Evolutionary conservation across 2,329 filamentous ascomycete species (phyloP).

Genomic region (Cryphonectria radicalis): DNA sequence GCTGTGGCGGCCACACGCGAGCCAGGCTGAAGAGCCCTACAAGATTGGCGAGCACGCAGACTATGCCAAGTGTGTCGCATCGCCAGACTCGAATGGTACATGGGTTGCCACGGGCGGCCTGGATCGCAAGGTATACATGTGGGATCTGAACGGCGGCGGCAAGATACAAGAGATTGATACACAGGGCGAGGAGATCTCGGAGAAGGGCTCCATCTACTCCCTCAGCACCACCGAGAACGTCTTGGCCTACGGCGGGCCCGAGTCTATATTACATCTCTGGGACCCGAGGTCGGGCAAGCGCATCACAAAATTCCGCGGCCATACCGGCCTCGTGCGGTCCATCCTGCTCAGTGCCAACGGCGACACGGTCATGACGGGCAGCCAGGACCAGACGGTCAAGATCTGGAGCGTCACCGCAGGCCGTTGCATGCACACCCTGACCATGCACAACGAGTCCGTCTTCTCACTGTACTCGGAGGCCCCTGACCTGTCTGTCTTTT

Average conservation of each 20-base stretch:
- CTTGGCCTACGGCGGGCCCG: conserved; percentile 89
- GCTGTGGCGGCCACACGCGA: conserved; percentile 80
- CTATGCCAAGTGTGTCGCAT: conserved; percentile 93
- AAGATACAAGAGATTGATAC: conserved; percentile 87
- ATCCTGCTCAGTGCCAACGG: conserved; percentile 88
- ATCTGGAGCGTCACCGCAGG: conserved; percentile 96
- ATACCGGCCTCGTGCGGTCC: conserved; percentile 91
- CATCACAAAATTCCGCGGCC: conserved; percentile 94
- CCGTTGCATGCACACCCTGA: conserved; percentile 95
- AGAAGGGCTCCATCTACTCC: conserved; percentile 96
- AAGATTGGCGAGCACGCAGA: conserved; percentile 93
- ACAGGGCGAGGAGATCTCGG: conserved; percentile 77
- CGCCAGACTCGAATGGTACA: conserved; percentile 64
- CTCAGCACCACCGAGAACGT: conserved; percentile 79
- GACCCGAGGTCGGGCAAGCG: conserved; percentile 86
- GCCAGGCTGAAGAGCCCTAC: conserved; percentile 67
- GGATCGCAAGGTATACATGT: conserved; percentile 88
- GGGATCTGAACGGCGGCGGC: conserved; percentile 88
- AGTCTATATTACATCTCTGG: conserved; percentile 91
- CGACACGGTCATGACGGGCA: conserved; percentile 90
- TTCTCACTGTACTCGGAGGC: conserved; percentile 94
- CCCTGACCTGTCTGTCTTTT: conserved; percentile 85
- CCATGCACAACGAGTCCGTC: conserved; percentile 98
- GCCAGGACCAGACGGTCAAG: conserved; percentile 96
- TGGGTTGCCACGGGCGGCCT: conserved; percentile 96